Evolutionary conservation across 768 basidiomycete genomes (phyloP).

Genomic region (Suillus cothurnatus): DNA sequence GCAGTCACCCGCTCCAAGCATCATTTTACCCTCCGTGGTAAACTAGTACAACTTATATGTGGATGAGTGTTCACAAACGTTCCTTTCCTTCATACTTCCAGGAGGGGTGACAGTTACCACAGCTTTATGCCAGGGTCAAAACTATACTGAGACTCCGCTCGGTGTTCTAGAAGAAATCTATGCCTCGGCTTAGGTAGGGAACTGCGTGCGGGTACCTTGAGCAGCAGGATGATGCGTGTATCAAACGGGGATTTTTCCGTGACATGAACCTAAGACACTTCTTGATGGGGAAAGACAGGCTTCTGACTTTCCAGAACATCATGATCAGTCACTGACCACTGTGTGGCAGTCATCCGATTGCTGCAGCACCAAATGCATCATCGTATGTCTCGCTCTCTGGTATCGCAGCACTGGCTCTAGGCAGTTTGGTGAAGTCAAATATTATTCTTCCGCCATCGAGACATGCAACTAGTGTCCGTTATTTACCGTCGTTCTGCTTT

Average conservation of each 20-base stretch:
- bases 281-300: constrained; percentile 5
- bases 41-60: background rate
- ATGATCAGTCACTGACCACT: background rate
- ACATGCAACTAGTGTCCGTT: background rate
- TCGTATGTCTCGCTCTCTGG: background rate
- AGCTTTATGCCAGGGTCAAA: too few species aligned
- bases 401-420: background rate
- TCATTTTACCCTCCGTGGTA: background rate
- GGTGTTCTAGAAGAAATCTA: background rate
- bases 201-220: background rate
- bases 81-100: background rate
- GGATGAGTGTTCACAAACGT: background rate
- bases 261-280: background rate
- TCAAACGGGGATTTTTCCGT: background rate
- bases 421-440: background rate
- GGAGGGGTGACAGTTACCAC: background rate
- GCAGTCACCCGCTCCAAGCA: background rate
- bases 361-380: background rate
- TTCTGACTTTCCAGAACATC: background rate
- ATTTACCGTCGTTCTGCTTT: background rate
- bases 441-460: too few species aligned
- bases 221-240: constrained; percentile 4
- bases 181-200: too few species aligned
- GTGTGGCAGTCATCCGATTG: background rate
- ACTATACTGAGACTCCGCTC: background rate